phyloP scores from a whole-genome alignment of 2,329 filamentous ascomycete species.

The Scedosporium boydii region DNA sequence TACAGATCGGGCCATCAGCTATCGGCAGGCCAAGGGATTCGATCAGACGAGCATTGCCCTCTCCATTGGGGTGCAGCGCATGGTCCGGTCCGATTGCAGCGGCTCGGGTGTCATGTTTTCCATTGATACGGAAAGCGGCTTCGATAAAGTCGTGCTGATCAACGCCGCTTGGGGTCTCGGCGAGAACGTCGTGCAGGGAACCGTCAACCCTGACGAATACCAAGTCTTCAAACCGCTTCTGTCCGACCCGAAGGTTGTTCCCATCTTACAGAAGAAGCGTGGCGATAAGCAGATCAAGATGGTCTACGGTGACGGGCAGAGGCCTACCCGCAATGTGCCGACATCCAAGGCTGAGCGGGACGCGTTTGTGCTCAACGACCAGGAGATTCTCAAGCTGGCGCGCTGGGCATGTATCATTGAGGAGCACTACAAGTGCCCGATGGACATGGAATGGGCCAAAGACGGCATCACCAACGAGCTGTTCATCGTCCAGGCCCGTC shows the following conservation, averaged over 20 bases:
- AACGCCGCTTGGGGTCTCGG: constrained; percentile 25
- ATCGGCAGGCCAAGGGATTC: constrained; percentile 18
- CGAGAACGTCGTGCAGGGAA: constrained; percentile 27
- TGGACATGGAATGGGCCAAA: constrained; percentile 30
- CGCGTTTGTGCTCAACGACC: constrained; percentile 21
- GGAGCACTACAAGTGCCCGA: constrained; percentile 22
- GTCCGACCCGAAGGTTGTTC: constrained; percentile 13
- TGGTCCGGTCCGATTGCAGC: constrained; percentile 22
- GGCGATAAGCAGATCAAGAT: constrained; percentile 25
- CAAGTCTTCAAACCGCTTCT: constrained; percentile 27
- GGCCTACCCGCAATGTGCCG: constrained; percentile 23
- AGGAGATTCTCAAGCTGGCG: constrained; percentile 23
- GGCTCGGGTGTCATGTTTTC: constrained; percentile 29
- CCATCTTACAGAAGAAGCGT: constrained; percentile 24
- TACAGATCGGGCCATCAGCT: constrained; percentile 26
- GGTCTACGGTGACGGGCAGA: constrained; percentile 19
- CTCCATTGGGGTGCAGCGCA: constrained; percentile 19
- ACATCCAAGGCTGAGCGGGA: constrained; percentile 24
- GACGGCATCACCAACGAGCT: constrained; percentile 19
- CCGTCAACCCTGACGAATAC: constrained; percentile 28
- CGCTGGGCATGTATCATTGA: constrained; percentile 26
- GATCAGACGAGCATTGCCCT: constrained; percentile 18
- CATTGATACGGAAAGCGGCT: constrained; percentile 28
- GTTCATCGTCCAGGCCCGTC: constrained; percentile 26
- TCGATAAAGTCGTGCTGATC: constrained; percentile 28